Evolutionary conservation across 805 yeast genomes (phyloP).

Genomic region (Wickerhamiella sergipiensis): DNA sequence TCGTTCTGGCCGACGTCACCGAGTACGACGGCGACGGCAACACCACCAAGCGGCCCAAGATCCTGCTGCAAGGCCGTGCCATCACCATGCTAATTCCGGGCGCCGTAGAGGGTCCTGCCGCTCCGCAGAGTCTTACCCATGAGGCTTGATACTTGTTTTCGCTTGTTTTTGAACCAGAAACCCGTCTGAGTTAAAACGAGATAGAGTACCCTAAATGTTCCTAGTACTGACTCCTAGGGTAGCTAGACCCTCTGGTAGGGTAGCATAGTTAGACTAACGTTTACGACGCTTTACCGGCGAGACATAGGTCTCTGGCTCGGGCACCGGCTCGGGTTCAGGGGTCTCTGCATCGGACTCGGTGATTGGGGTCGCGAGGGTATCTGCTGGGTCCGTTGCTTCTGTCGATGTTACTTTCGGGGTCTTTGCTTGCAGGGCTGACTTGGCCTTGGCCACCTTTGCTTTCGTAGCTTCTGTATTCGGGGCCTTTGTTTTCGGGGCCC

Average conservation of each 20-base stretch:
- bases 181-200: too few species aligned
- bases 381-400: too few species aligned
- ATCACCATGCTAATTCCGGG: constrained; percentile 28
- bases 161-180: too few species aligned
- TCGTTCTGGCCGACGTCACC: constrained; percentile 70
- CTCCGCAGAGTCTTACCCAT: constrained; percentile 3
- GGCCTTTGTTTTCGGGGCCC: background rate
- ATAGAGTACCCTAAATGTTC: too few species aligned
- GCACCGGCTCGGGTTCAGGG: background rate
- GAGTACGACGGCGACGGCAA: constrained; percentile 32
- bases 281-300: background rate
- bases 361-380: background rate
- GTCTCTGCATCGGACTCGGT: background rate
- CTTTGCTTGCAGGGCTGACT: too few species aligned
- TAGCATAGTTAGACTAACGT: background rate
- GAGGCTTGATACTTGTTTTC: background rate
- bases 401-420: too few species aligned
- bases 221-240: too few species aligned
- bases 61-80: constrained; percentile 28
- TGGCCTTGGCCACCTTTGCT: too few species aligned
- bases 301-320: background rate
- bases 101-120: constrained; percentile 14
- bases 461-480: too few species aligned
- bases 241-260: background rate
- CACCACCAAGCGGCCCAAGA: constrained; percentile 20